Evolutionary conservation across 148 eudicot species (phyloP), one percentile per base, ranked within the genome.

Genomic region (Silene uniflora): DNA sequence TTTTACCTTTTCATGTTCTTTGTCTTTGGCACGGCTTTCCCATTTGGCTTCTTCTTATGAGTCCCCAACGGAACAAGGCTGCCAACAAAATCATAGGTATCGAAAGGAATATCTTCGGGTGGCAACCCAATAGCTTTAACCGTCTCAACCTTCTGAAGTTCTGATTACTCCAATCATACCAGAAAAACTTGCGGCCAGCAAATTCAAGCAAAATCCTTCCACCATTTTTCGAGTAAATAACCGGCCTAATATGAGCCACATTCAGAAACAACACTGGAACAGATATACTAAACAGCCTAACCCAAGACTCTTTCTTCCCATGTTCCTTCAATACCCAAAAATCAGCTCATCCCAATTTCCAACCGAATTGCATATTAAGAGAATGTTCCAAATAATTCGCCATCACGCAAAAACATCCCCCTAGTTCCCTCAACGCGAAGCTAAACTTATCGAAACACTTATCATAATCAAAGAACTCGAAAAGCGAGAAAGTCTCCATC

Each of bases 251-350:
- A 10, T 8, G 6, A 19, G 10, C 0, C 24, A n/a, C 21, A 1
- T 21, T 12, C 3, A 32, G 27, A 13, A 35, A 6, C 12, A 1
- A 0, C 24, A 11, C 4, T 1, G 54, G 75, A 1, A 55, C 21
- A 16, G 3, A 7, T 18, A 72, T 58, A 32, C 75, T 72, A 35
- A 59, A 72, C 29, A 72, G 59, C 65, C 22, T 59, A 72, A 35
- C 65, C 54, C 75, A 72, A 5, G 65, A 72, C 66, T 32, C 52
- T 14, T 58, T 18, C 22, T 72, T 72, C 18, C 64, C 49, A 56
- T 58, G 21, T 25, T 72, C 64, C 27, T 58, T 46, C 52, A 46
- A 4, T 11, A 46, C 52, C 52, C 52, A 46, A 9, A 46, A 46
- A 46, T 46, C 52, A 46, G 52, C 52, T 46, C 12, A 1, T 1